Evolutionary conservation across 441 rosid genomes (phyloP).

Genomic region (Pelargonium myrrhifolium): DNA sequence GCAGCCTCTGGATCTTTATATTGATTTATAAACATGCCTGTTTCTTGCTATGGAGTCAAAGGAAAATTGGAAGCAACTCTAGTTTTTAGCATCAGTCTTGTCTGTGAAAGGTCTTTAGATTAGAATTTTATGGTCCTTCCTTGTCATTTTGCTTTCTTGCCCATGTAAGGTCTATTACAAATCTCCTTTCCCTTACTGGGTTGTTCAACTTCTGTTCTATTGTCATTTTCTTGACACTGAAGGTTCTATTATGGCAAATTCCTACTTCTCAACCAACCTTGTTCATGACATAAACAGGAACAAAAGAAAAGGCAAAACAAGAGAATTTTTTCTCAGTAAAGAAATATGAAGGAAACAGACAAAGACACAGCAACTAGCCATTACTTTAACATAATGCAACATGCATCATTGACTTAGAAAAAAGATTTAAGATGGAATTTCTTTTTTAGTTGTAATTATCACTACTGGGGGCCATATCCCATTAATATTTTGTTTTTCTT

Average conservation of each 20-base stretch:
- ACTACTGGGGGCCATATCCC: background rate
- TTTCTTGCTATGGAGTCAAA: no score
- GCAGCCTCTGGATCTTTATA: no score
- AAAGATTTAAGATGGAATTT: background rate
- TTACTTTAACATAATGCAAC: background rate
- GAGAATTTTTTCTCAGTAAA: background rate
- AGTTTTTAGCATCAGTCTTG: no score
- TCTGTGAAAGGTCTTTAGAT: no score
- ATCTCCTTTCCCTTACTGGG: background rate
- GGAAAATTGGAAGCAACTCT: no score
- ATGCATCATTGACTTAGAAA: slow-evolving; percentile 1
- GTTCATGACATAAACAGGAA: background rate
- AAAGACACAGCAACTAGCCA: background rate
- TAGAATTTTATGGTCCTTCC: background rate
- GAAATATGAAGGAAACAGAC: background rate
- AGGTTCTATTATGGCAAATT: no score
- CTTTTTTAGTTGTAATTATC: background rate
- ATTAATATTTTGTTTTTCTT: background rate
- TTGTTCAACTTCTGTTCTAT: background rate
- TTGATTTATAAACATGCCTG: no score
- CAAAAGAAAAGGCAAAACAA: no score
- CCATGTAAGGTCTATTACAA: background rate
- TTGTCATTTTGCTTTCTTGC: background rate
- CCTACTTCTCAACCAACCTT: background rate
- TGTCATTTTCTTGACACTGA: background rate